These are phyloP conservation scores for Pichia pseudocactophila DNA, from an alignment of 805 yeast species.

Conservation along the genomic window DNA sequence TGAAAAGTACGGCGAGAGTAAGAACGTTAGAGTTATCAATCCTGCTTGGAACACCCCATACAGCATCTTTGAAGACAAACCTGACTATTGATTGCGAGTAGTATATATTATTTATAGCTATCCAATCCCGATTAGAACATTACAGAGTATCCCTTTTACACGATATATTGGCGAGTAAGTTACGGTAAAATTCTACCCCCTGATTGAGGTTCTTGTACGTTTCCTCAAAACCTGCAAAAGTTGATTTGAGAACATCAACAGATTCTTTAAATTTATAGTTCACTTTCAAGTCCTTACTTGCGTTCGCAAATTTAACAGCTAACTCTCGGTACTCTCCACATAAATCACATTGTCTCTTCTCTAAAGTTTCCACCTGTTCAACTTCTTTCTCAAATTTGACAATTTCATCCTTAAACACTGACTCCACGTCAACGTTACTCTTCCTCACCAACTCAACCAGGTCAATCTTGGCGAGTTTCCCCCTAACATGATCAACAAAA, in stretches of 20 bases:
- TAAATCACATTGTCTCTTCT: slow-evolving; percentile 27
- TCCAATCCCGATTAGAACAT: not conserved
- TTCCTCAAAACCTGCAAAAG: slow-evolving; percentile 44
- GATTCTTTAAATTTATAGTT: slow-evolving; percentile 36
- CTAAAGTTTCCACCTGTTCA: slow-evolving; percentile 35
- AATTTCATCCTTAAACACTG: slow-evolving; percentile 32
- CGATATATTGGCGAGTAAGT: slow-evolving; percentile 32
- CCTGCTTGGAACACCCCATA: slow-evolving; percentile 13
- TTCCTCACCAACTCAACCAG: slow-evolving; percentile 10
- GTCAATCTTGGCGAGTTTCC: slow-evolving; percentile 32
- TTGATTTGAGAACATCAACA: slow-evolving; percentile 43
- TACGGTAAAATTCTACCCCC: slow-evolving; percentile 64
- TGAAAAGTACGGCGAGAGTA: slow-evolving; percentile 5
- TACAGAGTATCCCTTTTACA: slow-evolving; percentile 15
- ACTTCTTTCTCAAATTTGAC: slow-evolving; percentile 44
- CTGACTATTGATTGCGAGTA: not conserved
- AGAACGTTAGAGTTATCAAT: slow-evolving; percentile 8
- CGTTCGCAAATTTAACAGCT: slow-evolving; percentile 28
- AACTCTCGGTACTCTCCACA: slow-evolving; percentile 18
- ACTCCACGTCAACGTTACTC: slow-evolving; percentile 28
- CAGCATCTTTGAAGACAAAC: slow-evolving; percentile 5
- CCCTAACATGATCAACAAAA: slow-evolving; percentile 34
- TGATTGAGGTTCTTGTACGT: slow-evolving; percentile 52
- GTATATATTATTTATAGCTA: not conserved
- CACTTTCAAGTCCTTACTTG: slow-evolving; percentile 24